phyloP scores from a whole-genome alignment of 371 early-diverging fungal genomes.

The Gilbertella persicaria region DNA sequence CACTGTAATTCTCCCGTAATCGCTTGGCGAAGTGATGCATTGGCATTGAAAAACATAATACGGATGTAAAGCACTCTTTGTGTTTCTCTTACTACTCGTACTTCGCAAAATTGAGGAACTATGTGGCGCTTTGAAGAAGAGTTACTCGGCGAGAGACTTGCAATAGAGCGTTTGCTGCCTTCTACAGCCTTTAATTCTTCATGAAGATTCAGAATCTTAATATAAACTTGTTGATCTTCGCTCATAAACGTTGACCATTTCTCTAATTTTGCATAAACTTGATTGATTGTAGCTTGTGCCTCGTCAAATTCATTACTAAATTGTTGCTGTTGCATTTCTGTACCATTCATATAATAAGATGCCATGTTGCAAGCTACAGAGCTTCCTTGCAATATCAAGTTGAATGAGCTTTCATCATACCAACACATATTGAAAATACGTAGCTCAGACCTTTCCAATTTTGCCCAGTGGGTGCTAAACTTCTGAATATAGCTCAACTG shows the following conservation, averaged over 20 bases:
- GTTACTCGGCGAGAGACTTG: neutral
- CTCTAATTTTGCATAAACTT: slow-evolving; percentile 13
- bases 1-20: slow-evolving; percentile 36
- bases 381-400: slow-evolving; percentile 30
- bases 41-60: slow-evolving; percentile 54
- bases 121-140: neutral
- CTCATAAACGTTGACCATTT: slow-evolving; percentile 43
- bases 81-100: slow-evolving; percentile 30
- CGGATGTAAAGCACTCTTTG: slow-evolving; percentile 26
- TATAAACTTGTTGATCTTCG: slow-evolving; percentile 22
- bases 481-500: slow-evolving; percentile 17
- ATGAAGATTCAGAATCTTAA: slow-evolving; percentile 5
- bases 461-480: slow-evolving; percentile 38
- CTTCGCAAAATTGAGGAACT: slow-evolving; percentile 30
- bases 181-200: neutral
- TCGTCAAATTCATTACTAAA: slow-evolving; percentile 4
- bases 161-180: neutral
- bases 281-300: neutral
- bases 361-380: neutral
- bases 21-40: slow-evolving; percentile 22
- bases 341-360: slow-evolving; percentile 6
- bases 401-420: slow-evolving; percentile 52
- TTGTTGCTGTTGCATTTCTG: neutral
- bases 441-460: slow-evolving; percentile 31
- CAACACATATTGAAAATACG: slow-evolving; percentile 49